These are phyloP conservation scores for Cokeromyces recurvatus DNA, from an alignment of 371 early-diverging fungal genomes.

Conservation along the genomic window DNA sequence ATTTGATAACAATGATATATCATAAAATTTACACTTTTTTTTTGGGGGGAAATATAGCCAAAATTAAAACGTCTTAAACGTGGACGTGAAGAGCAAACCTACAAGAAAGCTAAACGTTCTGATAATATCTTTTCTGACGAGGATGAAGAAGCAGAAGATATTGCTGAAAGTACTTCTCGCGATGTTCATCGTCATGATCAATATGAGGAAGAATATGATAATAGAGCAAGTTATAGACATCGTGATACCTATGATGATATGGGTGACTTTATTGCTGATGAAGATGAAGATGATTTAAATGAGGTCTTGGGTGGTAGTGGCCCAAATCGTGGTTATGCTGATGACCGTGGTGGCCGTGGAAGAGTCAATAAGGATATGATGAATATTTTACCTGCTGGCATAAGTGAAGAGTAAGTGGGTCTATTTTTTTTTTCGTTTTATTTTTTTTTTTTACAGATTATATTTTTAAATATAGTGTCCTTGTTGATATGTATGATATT, in stretches of 20 bases:
- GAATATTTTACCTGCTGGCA: slow-evolving; percentile 39
- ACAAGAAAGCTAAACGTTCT: slow-evolving; percentile 31
- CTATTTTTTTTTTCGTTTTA: neutral
- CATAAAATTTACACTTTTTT: neutral
- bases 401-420: slow-evolving; percentile 36
- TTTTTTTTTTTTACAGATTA: neutral
- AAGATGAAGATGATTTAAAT: slow-evolving; percentile 54
- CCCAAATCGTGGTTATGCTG: slow-evolving; percentile 28
- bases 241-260: slow-evolving; percentile 53
- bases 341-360: slow-evolving; percentile 30
- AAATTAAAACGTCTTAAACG: slow-evolving; percentile 71
- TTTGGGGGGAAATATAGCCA: slow-evolving; percentile 22
- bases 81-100: slow-evolving; percentile 48
- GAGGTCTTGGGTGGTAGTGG: slow-evolving; percentile 61
- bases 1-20: neutral
- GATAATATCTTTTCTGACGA: slow-evolving; percentile 55
- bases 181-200: slow-evolving; percentile 35
- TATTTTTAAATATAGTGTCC: slow-evolving; percentile 44
- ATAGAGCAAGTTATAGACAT: slow-evolving; percentile 35
- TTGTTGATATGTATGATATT: slow-evolving; percentile 80
- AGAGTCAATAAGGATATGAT: slow-evolving; percentile 35
- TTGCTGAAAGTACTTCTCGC: slow-evolving; percentile 4
- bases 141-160: slow-evolving; percentile 30
- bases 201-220: slow-evolving; percentile 40
- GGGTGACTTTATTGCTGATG: slow-evolving; percentile 70